Conservation (phyloP, 1,284 basidiomycete genomes). For the Inonotus obliquus region DNA sequence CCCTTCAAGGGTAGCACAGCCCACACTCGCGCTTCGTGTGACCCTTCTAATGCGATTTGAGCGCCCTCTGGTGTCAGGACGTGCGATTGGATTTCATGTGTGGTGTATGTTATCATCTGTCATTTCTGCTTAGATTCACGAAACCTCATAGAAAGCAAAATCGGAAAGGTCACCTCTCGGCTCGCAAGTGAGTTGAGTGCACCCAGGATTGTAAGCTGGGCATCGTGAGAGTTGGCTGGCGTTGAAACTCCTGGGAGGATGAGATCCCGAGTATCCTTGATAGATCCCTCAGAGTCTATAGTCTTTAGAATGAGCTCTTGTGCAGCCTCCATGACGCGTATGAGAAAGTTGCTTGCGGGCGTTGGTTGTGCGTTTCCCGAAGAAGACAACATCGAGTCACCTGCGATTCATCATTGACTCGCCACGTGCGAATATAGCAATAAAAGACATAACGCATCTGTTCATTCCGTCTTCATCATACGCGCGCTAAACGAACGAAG, state of each 20-base stretch:
- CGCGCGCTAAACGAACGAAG: too few species aligned
- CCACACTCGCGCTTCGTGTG: constrained; percentile 95
- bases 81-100: constrained; percentile 74
- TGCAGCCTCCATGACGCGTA: constrained; percentile 45
- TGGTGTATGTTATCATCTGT: constrained; percentile 84
- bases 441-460: too few species aligned
- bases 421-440: neutral
- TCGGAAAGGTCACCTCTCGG: constrained; percentile 57
- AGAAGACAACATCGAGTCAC: neutral
- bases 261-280: constrained; percentile 74
- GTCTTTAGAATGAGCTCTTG: constrained; percentile 78
- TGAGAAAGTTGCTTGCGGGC: neutral
- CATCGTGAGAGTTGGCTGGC: constrained; percentile 60
- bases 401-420: neutral
- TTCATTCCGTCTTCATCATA: too few species aligned
- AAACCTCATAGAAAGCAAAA: constrained; percentile 8
- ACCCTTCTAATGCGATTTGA: constrained; percentile 77
- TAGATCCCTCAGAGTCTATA: constrained; percentile 53
- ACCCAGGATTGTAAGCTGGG: constrained; percentile 79
- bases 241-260: constrained; percentile 59
- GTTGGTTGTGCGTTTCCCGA: neutral
- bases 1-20: constrained; percentile 71
- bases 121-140: neutral
- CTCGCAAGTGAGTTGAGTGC: constrained; percentile 85
- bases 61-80: constrained; percentile 75